Evolutionary conservation across 176 grass and related monocot species (phyloP).

Genomic region (Stipa capillata): DNA sequence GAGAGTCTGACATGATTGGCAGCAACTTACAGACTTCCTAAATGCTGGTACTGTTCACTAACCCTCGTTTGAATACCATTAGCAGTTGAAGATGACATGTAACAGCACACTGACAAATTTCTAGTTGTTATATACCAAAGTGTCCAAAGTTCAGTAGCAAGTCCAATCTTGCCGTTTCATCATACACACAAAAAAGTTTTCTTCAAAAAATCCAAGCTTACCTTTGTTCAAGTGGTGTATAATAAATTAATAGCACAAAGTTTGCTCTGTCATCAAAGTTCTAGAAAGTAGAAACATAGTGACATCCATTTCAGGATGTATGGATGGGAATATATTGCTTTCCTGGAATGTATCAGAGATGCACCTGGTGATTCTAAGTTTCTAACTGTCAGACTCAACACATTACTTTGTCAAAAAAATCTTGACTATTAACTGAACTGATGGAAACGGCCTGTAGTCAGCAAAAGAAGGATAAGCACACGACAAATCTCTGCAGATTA

Average conservation of each 20-base stretch:
- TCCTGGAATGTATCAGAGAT: not conserved
- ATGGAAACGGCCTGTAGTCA: not conserved
- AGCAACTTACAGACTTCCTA: not conserved
- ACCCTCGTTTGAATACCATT: not conserved
- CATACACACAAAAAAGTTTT: no score
- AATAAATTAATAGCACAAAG: no score
- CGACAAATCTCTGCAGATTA: not conserved
- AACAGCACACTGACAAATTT: not conserved
- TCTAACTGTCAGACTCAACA: conserved; percentile 2
- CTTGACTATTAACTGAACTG: not conserved
- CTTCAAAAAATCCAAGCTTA: no score
- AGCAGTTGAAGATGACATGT: not conserved
- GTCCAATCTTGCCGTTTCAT: no score
- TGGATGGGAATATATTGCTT: not conserved
- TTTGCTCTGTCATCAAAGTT: not conserved
- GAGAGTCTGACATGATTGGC: not conserved
- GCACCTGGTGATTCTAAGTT: no score
- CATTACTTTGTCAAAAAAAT: not conserved
- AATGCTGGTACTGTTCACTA: not conserved
- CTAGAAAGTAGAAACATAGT: not conserved
- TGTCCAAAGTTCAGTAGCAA: no score
- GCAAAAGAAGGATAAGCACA: not conserved
- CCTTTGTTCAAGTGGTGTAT: no score
- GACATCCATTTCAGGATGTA: not conserved
- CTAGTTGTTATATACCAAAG: not conserved